Percentiles rank a stretch among this genome's conserved stretches.
phyloP scores from a whole-genome alignment of 768 basidiomycete species.

The Mycena epipterygia region DNA sequence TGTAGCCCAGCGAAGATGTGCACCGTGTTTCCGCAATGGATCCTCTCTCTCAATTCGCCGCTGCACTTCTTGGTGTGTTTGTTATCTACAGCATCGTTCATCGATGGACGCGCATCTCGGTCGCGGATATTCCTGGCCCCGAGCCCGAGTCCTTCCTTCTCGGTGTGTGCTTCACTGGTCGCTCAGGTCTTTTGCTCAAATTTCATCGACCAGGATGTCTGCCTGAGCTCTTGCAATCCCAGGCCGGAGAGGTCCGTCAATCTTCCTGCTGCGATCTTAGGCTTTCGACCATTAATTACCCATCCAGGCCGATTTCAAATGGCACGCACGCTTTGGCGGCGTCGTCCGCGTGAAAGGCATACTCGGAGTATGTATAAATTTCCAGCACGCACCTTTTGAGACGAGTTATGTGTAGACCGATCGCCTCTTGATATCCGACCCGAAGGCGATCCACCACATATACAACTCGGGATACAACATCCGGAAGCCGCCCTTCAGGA shows the following conservation, averaged over 20 bases:
- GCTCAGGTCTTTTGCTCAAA: neutral
- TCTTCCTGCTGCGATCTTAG: neutral
- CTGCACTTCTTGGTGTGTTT: neutral
- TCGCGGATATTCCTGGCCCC: slow-evolving; percentile 64
- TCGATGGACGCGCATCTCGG: slow-evolving; percentile 53
- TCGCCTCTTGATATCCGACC: slow-evolving; percentile 66
- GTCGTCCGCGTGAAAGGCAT: slow-evolving; percentile 65
- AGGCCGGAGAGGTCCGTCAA: slow-evolving; percentile 53
- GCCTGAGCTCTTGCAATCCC: slow-evolving; percentile 63
- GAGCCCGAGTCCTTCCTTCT: slow-evolving; percentile 62
- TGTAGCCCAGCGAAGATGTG: neutral
- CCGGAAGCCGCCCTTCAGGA: slow-evolving; percentile 64
- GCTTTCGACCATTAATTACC: neutral
- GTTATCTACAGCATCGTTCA: slow-evolving; percentile 48
- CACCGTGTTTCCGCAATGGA: slow-evolving; percentile 9
- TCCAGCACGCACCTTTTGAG: neutral
- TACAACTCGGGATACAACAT: slow-evolving; percentile 61
- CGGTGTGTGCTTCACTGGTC: slow-evolving; percentile 47
- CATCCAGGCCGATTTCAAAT: slow-evolving; percentile 62
- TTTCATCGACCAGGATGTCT: slow-evolving; percentile 56
- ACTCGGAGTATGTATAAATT: slow-evolving; percentile 3
- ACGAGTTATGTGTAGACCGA: slow-evolving; percentile 56
- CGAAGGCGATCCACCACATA: slow-evolving; percentile 67
- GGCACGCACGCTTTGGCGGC: slow-evolving; percentile 62
- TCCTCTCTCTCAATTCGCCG: neutral